phyloP scores from a whole-genome alignment of 192 early-diverging fungal species.

The Geosiphon pyriformis region DNA sequence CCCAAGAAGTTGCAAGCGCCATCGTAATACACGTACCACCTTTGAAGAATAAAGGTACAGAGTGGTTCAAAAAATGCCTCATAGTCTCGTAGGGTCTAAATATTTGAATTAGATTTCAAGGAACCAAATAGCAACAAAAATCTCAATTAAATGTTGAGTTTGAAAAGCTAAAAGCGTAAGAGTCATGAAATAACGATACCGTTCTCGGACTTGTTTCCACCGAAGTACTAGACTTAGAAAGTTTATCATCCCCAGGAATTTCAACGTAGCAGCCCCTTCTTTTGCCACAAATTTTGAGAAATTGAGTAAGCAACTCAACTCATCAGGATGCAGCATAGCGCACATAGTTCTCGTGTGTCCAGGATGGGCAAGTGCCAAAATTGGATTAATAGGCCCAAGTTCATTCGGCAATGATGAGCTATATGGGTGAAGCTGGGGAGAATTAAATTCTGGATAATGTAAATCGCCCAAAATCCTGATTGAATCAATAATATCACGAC shows the following conservation, averaged over 20 bases:
- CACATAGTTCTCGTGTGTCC: slow-evolving; percentile 15
- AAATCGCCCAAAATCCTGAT: slow-evolving; percentile 6
- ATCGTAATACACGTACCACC: slow-evolving; percentile 18
- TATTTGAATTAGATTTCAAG: background rate
- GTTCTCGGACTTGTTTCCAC: background rate
- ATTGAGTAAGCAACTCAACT: slow-evolving; percentile 16
- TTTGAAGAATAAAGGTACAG: slow-evolving; percentile 2
- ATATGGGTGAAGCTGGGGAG: slow-evolving; percentile 14
- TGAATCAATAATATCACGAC: slow-evolving; percentile 10
- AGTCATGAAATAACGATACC: background rate
- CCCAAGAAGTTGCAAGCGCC: slow-evolving; percentile 20
- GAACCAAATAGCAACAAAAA: too few species aligned
- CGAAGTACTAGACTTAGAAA: background rate
- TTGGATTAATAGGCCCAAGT: slow-evolving; percentile 15
- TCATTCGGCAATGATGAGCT: slow-evolving; percentile 4
- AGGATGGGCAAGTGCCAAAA: slow-evolving; percentile 16
- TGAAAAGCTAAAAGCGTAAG: background rate
- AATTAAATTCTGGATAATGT: slow-evolving; percentile 17
- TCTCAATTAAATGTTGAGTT: too few species aligned
- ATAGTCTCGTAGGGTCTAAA: background rate
- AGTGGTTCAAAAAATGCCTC: background rate
- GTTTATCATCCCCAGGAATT: slow-evolving; percentile 2
- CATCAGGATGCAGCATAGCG: slow-evolving; percentile 16
- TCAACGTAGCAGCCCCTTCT: slow-evolving; percentile 8
- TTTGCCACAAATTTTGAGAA: slow-evolving; percentile 22